Evolutionary conservation across 2,329 filamentous ascomycete species (phyloP).

Genomic region (Fusarium sp.): DNA sequence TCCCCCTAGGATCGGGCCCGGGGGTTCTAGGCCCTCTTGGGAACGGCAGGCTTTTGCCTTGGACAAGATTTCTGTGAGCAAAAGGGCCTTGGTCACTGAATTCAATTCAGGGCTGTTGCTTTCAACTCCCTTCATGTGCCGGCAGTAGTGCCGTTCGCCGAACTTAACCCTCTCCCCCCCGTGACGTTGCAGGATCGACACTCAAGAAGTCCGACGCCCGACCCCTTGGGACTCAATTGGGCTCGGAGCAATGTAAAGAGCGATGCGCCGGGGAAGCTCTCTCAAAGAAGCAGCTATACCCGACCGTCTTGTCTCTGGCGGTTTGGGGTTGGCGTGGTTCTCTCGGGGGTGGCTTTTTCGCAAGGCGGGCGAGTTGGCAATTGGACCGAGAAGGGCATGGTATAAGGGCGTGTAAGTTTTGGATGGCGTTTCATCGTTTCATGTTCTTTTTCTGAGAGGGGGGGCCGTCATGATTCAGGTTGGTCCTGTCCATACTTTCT

Average conservation of each 20-base stretch:
- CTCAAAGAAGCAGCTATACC: not conserved
- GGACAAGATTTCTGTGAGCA: not conserved
- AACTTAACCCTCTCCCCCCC: not conserved
- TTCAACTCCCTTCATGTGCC: constrained; percentile 8
- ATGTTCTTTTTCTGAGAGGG: not conserved
- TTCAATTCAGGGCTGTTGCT: not conserved
- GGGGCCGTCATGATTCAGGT: not conserved
- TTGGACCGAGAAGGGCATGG: constrained; percentile 28
- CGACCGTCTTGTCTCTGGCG: not conserved
- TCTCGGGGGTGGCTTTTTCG: not conserved
- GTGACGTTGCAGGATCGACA: constrained; percentile 27
- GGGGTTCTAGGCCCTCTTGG: constrained; percentile 34
- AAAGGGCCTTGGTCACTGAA: no score
- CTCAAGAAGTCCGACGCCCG: constrained; percentile 2
- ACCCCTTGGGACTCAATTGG: constrained; percentile 25
- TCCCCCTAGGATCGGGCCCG: constrained; percentile 16
- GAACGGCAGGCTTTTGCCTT: not conserved
- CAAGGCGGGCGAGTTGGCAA: constrained; percentile 11
- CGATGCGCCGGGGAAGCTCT: not conserved
- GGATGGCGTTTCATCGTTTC: constrained; percentile 35
- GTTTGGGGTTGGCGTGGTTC: not conserved
- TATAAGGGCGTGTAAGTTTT: constrained; percentile 28
- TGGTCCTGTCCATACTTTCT: no score
- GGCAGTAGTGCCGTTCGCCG: constrained; percentile 27
- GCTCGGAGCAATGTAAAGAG: constrained; percentile 1